Base-by-base conservation (phyloP, 2,329 filamentous ascomycete species). In the Aureobasidium sp. region DNA sequence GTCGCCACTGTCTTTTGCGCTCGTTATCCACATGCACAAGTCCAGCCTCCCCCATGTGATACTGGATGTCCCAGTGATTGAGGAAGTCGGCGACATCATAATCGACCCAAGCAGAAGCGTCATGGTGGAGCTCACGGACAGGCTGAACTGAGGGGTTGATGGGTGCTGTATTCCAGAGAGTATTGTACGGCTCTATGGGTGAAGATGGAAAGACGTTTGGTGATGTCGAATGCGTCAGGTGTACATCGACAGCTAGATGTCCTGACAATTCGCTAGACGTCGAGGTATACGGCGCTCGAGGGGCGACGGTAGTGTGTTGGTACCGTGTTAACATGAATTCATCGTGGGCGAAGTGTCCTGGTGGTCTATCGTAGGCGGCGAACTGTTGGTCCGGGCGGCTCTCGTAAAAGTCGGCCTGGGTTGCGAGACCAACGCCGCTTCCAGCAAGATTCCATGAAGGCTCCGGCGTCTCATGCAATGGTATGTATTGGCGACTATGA, bases 1-100 rank as follows among this genome's bases (percentile, higher is more conserved):
- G 56, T 36, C 61, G 60, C 52, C 66, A 60, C 1, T 65, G 44
- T 17, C 53, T 29, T n/a, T 66, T 61, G 5, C 66, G 67, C 1
- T 67, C 46, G 48, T 67, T 15, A 12, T 62, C 51, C 2, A 62
- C 6, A 20, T 56, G 67, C 15, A 66, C 44, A 66, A 67, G 15
- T 66, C 53, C 23, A 59, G 61, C 46, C 63, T 67, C 52, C 66
- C 61, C n/a, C 57, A 56, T 57, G n/a, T 66, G 36, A 7, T 67
- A 66, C 44, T 66, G 65, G 27, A 70, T 57, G 37, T 69, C 66
- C 70, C 71, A 72, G 32, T 51, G 60, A 34, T 71, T 67, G 65
- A 72, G 63, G 44, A 72, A 72, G 4, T 70, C 68, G 6, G 63
- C 62, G 50, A 72, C 65, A 58, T 72, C 70, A n/a, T 71, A 71